Base-by-base conservation (phyloP, 208 protist genomes). In the Eutreptiella sp. region DNA sequence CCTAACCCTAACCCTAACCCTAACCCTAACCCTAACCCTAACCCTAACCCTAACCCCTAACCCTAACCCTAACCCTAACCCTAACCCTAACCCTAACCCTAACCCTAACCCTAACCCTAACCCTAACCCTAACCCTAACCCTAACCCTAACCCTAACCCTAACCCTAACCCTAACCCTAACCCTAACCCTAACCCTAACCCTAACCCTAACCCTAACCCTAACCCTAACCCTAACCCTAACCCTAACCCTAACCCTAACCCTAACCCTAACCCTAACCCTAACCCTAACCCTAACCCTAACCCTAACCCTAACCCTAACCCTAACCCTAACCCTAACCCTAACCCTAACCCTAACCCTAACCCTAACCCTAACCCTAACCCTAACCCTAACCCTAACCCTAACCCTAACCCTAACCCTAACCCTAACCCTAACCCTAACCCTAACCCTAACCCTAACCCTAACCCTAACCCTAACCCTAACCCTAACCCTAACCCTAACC, bases 341-440 rank as follows among this genome's bases (percentile, higher is more conserved):
- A 70, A 70, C 58, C 64, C 64, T 69, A 70, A 70, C 58, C 64
- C 64, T 69, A 70, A 70, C 58, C 64, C 64, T 68, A 68, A 69
- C 59, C 64, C 64, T 70, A 71, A 71, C 59, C 66, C 66, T 70
- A 71, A 71, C 59, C 66, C 66, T 70, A 71, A 72, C 59, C 66
- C 66, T 70, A 71, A 71, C 59, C 66, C 66, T 70, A 71, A 71
- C 59, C 66, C 66, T 70, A 71, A 71, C 59, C 66, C 66, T 70
- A 71, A 71, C 59, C 66, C 66, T 70, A 71, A 71, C 59, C 66
- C 66, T 70, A 71, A 71, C 28, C 42, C 42, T 28, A 47, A 47
- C 28, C 66, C 66, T 70, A 71, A 71, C 59, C 66, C 66, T 70
- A 71, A 71, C 59, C 66, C 66, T 70, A 71, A 71, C 59, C 66